A percentile compares a stretch with the other conserved stretches of the same genome.
phyloP scores from a whole-genome alignment of 495 filamentous ascomycete genomes.

The Penicillium angulare region DNA sequence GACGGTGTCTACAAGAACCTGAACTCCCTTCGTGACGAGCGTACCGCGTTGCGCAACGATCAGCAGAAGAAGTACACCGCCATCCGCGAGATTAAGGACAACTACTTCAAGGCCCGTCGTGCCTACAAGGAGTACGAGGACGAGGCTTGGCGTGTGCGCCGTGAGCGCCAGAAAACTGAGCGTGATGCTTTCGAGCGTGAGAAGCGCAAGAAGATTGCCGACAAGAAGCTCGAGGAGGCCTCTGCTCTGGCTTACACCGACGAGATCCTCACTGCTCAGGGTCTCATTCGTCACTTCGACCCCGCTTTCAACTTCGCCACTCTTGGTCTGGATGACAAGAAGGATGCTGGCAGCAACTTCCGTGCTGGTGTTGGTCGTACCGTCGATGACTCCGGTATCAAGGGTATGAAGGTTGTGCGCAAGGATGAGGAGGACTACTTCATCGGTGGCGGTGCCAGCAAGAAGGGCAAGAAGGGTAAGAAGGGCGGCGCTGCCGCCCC shows the following conservation, averaged over 20 bases:
- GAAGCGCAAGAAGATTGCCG: conserved; percentile 78
- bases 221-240: conserved; percentile 85
- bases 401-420: conserved; percentile 72
- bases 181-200: conserved; percentile 70
- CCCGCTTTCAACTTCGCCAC: conserved; percentile 67
- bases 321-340: conserved; percentile 54
- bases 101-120: conserved; percentile 72
- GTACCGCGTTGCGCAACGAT: conserved; percentile 72
- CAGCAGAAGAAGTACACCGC: conserved; percentile 80
- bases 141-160: conserved; percentile 66
- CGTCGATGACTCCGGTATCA: conserved; percentile 72
- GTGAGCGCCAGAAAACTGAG: conserved; percentile 77
- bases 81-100: conserved; percentile 82
- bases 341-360: conserved; percentile 67
- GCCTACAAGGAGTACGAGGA: conserved; percentile 79
- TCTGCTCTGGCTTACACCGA: conserved; percentile 84
- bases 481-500: conserved; percentile 56
- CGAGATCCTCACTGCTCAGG: conserved; percentile 83
- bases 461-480: conserved; percentile 90
- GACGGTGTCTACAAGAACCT: conserved; percentile 84
- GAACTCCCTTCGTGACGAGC: conserved; percentile 83
- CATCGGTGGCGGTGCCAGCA: conserved; percentile 74
- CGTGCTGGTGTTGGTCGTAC: conserved; percentile 76
- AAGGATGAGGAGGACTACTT: conserved; percentile 91
- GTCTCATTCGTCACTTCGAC: conserved; percentile 86